These are phyloP conservation scores for Aspergillus neotritici DNA, from an alignment of 2,329 filamentous ascomycete species.

Conservation along the genomic window DNA sequence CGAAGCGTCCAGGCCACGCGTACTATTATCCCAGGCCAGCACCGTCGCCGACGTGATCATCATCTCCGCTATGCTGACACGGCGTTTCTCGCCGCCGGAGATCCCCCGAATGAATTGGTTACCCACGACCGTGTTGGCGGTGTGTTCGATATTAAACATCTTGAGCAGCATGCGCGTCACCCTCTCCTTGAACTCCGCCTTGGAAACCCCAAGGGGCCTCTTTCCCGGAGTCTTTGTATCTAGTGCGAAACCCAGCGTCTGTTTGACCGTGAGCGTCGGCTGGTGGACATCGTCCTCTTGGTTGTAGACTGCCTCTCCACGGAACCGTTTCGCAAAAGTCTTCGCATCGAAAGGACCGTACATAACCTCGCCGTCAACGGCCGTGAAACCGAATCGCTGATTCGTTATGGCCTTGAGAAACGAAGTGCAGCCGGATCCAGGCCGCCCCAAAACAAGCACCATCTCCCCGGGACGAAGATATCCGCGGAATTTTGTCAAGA, in stretches of 20 bases:
- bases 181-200: conserved; percentile 68
- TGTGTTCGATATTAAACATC: conserved; percentile 94
- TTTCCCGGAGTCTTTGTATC: conserved; percentile 81
- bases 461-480: conserved; percentile 78
- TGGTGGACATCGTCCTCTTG: conserved; percentile 82
- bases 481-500: conserved; percentile 59
- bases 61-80: conserved; percentile 77
- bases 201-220: conserved; percentile 66
- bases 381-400: conserved; percentile 58
- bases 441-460: conserved; percentile 74
- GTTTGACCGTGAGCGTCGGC: conserved; percentile 77
- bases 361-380: conserved; percentile 62
- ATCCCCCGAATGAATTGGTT: conserved; percentile 75
- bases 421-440: conserved; percentile 66
- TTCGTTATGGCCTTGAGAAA: conserved; percentile 65
- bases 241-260: conserved; percentile 78
- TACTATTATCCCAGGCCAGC: conserved; percentile 70
- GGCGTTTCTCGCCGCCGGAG: conserved; percentile 72
- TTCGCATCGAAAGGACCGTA: conserved; percentile 69
- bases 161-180: conserved; percentile 70
- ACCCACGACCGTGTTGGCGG: conserved; percentile 76
- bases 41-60: conserved; percentile 69
- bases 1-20: conserved; percentile 62
- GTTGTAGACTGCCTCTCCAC: conserved; percentile 80
- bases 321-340: conserved; percentile 65